Evolutionary conservation across 345 rosid species (phyloP).

Genomic region (Hypericum androsaemum): DNA sequence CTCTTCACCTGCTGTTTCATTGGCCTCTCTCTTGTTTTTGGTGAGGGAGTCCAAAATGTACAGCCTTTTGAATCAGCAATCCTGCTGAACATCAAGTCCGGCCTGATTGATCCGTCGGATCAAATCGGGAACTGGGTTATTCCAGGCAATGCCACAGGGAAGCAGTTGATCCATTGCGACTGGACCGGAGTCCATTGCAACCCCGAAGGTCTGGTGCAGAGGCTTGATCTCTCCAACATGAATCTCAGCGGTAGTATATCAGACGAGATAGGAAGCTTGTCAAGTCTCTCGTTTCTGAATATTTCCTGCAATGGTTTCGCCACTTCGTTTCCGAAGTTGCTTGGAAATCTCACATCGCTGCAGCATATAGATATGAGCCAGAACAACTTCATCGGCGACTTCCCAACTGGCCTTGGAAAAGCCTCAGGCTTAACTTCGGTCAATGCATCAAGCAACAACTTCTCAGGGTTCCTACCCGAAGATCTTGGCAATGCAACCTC

Average conservation of each 20-base stretch:
- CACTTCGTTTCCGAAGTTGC: conserved; percentile 44
- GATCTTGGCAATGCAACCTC: conserved; percentile 68
- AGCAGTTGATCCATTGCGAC: conserved; percentile 34
- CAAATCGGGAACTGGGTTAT: conserved; percentile 49
- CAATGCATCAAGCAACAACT: conserved; percentile 80
- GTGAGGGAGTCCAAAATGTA: conserved; percentile 22
- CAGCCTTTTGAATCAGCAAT: conserved; percentile 32
- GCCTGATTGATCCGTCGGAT: conserved; percentile 47
- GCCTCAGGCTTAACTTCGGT: conserved; percentile 50
- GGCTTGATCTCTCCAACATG: conserved; percentile 63
- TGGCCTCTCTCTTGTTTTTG: conserved; percentile 37
- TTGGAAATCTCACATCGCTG: conserved; percentile 49
- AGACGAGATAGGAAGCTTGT: conserved; percentile 40
- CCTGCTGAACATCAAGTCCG: conserved; percentile 47
- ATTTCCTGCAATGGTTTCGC: conserved; percentile 48
- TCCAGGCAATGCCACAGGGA: conserved; percentile 16
- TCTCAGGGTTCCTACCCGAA: conserved; percentile 66
- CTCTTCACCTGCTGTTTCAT: conserved; percentile 35
- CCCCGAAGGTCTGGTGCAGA: conserved; percentile 46
- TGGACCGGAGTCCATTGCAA: conserved; percentile 78
- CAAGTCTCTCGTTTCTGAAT: conserved; percentile 33
- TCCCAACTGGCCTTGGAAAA: conserved; percentile 71
- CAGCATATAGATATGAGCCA: conserved; percentile 55
- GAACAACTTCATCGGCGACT: conserved; percentile 58
- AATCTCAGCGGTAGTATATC: conserved; percentile 65